Base-by-base conservation (phyloP, 305 asterid genomes). In the Ruellia speciosa region DNA sequence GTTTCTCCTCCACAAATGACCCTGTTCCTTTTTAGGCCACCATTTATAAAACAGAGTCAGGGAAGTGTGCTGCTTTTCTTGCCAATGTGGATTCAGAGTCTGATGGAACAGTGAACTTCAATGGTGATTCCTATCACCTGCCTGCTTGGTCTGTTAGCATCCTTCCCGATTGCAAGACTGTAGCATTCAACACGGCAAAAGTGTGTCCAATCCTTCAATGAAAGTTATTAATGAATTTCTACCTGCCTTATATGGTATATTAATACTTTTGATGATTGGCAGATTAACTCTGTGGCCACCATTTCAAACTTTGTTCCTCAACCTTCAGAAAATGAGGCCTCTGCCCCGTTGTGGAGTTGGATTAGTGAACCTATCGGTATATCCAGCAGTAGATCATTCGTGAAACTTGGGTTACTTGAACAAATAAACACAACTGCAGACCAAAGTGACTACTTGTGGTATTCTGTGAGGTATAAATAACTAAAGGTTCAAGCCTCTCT, bases 61-160 rank as follows among this genome's bases (percentile, higher is more conserved):
- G 95, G 53, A 59, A 61, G 20, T 92, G 99, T 72, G 75, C 96
- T 70, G 96, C 96, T 58, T 92, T 86, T 78, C 79, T 92, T 58
- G 87, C 99, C 57, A 92, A 92, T 65, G 24, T 67, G 6, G 88
- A 63, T 50, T 73, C 86, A 48, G 72, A 80, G 59, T 74, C 90
- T 3, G 95, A 79, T 64, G 83, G 77, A 18, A 73, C 79, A 3
- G 95, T 82, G 70, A 76, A 60, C 55, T 92, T 88, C 68, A 80
- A 80, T 5, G 93, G 95, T 41, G 78, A 75, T 40, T 82, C 96
- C 37, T 88, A 88, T 59, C 70, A 62, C 56, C 68, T 92, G 75
- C 95, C 97, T 45, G 93, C 95, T 18, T 88, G 96, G 96, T 88
- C 95, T 35, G 95, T 92, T 66, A 88, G 96, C 88, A 86, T 92